Evolutionary conservation across 169 alveolate genomes (phyloP), one percentile per base, ranked within the genome.

Genomic region (Plasmodium chabaudi): DNA sequence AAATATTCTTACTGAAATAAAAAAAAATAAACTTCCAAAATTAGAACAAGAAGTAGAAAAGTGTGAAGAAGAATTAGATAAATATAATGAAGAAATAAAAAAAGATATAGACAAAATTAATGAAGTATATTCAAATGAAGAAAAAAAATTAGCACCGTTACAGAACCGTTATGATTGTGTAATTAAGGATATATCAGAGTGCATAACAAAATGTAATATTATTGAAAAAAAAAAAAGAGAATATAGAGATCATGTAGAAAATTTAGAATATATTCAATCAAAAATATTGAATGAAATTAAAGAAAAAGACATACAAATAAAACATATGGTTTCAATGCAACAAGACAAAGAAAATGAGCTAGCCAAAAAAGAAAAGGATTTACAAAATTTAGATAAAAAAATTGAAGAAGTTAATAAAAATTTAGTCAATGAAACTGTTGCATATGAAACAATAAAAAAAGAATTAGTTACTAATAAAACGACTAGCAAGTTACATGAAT

Each of bases 11-110:
- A 71, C 67, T 13, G 95, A 89, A 19, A 69, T 90, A 21, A 69
- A 94, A 25, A 84, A 67, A 60, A 84, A 95, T 23, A 61, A 86
- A 67, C 44, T 95, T 17, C 96, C 94, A 7, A 65, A 47, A 21
- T 25, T 94, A 9, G 93, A 93, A 51, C 59, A 56, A n/a, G 93
- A 88, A 27, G 86, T 93, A 21, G 96, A 93, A 17, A 42, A 27
- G 19, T 93, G 95, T 51, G 96, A 93, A 53, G 73, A 75, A 61
- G 94, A 82, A 47, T 64, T 93, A 47, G 96, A 93, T 25, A 70
- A 53, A 57, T 57, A 88, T 56, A 88, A 79, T 34, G 93, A 88
- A 56, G 56, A 73, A 17, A 55, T 93, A 39, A 92, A 92, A 51
- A 73, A 91, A 0, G 96, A 93, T 27, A 74, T 86, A 15, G 70